phyloP scores from a whole-genome alignment of 1,284 basidiomycete genomes.

The Boletellus deceptivus region DNA sequence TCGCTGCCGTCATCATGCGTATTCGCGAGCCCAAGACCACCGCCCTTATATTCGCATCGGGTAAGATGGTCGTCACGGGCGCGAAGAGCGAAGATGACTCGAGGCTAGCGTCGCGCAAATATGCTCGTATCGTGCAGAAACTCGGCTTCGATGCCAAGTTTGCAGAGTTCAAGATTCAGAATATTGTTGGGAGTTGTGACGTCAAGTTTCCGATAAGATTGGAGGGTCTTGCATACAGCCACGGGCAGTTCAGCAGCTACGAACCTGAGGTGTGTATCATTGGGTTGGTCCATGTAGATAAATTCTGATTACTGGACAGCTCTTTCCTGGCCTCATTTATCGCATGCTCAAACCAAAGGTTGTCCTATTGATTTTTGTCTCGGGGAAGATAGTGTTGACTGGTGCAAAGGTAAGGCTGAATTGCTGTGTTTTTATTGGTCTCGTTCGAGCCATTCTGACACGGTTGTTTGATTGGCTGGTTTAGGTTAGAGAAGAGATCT shows the following conservation, averaged over 20 bases:
- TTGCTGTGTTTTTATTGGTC: neutral
- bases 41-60: slow-evolving; percentile 98
- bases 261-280: slow-evolving; percentile 84
- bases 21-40: slow-evolving; percentile 99
- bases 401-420: slow-evolving; percentile 85
- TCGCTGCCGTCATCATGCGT: slow-evolving; percentile 99
- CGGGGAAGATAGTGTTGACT: slow-evolving; percentile 98
- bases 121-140: slow-evolving; percentile 99
- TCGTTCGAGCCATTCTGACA: slow-evolving; percentile 28
- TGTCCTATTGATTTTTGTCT: slow-evolving; percentile 97
- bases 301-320: slow-evolving; percentile 42
- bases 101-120: slow-evolving; percentile 95
- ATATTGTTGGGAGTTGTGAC: slow-evolving; percentile 98
- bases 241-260: slow-evolving; percentile 98
- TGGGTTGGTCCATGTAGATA: neutral
- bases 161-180: slow-evolving; percentile 99
- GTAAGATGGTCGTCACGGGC: slow-evolving; percentile 99
- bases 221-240: slow-evolving; percentile 96
- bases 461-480: slow-evolving; percentile 31
- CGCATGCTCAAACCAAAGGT: slow-evolving; percentile 99
- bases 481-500: slow-evolving; percentile 98
- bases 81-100: slow-evolving; percentile 99
- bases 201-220: slow-evolving; percentile 99
- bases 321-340: slow-evolving; percentile 99
- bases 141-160: slow-evolving; percentile 99